A percentile compares a stretch with the other conserved stretches of the same genome.
Evolutionary conservation across 768 basidiomycete genomes (phyloP).

Genomic region (Tricholoma sp.): DNA sequence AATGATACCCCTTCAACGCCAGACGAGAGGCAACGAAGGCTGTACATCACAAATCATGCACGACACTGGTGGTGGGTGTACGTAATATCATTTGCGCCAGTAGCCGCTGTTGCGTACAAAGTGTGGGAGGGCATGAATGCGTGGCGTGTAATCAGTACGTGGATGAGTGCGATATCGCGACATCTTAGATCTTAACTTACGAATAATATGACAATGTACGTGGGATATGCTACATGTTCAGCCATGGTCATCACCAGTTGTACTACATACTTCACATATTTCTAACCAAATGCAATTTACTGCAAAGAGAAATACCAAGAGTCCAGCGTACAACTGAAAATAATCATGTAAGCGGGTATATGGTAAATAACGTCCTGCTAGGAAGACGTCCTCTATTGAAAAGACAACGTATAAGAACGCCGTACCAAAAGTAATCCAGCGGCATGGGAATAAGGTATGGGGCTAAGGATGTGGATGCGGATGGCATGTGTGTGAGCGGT

Average conservation of each 20-base stretch:
- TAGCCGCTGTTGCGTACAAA: slow-evolving; percentile 21
- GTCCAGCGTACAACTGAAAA: not conserved
- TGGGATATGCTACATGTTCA: not conserved
- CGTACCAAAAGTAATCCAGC: not conserved
- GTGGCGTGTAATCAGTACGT: not conserved
- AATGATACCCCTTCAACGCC: slow-evolving; percentile 32
- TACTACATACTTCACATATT: not conserved
- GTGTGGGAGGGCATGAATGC: slow-evolving; percentile 10
- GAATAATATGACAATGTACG: not conserved
- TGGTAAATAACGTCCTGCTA: not conserved
- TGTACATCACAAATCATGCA: slow-evolving; percentile 11
- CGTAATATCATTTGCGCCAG: slow-evolving; percentile 23
- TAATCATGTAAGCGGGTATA: not conserved
- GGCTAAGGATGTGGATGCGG: slow-evolving; percentile 12
- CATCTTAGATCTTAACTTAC: not conserved
- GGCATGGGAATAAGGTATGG: slow-evolving; percentile 1
- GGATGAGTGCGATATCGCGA: too few relatives aligned
- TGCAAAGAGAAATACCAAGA: not conserved
- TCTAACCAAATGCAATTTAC: not conserved
- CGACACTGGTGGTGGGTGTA: slow-evolving; percentile 34
- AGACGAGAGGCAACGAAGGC: not conserved
- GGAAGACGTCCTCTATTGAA: not conserved
- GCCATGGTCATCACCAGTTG: not conserved
- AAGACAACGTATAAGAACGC: not conserved
- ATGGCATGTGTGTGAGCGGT: slow-evolving; percentile 2